Evolutionary conservation across 108 stramenopile genomes (phyloP).

Genomic region (Nitzschia inconspicua): DNA sequence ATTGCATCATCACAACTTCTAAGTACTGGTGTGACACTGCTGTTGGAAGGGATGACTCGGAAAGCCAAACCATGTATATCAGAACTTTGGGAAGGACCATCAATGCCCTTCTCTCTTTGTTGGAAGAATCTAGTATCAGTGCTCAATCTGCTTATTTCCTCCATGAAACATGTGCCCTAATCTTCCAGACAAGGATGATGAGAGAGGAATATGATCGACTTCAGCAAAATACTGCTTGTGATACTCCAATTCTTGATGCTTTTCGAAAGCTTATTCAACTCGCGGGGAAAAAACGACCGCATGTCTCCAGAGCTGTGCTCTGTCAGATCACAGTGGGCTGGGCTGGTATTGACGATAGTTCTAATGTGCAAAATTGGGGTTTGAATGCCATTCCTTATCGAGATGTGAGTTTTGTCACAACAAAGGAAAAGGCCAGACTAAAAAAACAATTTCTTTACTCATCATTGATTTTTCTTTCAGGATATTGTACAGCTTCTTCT

Average conservation of each 20-base stretch:
- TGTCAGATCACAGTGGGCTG: conserved; percentile 61
- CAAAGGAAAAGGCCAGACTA: no score
- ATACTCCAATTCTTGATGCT: conserved; percentile 55
- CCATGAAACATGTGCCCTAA: conserved; percentile 60
- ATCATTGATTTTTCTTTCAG: no score
- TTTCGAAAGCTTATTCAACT: conserved; percentile 60
- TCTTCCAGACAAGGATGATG: conserved; percentile 59
- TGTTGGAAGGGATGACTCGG: conserved; percentile 5
- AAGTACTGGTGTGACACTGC: conserved; percentile 21
- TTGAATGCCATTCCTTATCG: conserved; percentile 70
- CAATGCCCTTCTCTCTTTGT: conserved; percentile 50
- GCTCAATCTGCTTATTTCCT: conserved; percentile 62
- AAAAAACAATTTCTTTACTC: no score
- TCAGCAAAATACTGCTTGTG: conserved; percentile 6
- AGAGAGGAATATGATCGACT: conserved; percentile 49
- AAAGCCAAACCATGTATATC: conserved; percentile 22
- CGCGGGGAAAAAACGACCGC: conserved; percentile 53
- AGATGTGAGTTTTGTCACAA: no score
- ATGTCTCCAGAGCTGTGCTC: conserved; percentile 52
- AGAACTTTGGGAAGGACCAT: conserved; percentile 30
- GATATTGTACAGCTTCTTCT: conserved; percentile 67
- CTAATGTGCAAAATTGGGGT: conserved; percentile 25
- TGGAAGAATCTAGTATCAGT: conserved; percentile 36
- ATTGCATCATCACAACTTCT: conserved; percentile 31
- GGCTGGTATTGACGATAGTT: conserved; percentile 39